phyloP scores from a whole-genome alignment of 352 stramenopile species.

The Blastocystis hominis region DNA sequence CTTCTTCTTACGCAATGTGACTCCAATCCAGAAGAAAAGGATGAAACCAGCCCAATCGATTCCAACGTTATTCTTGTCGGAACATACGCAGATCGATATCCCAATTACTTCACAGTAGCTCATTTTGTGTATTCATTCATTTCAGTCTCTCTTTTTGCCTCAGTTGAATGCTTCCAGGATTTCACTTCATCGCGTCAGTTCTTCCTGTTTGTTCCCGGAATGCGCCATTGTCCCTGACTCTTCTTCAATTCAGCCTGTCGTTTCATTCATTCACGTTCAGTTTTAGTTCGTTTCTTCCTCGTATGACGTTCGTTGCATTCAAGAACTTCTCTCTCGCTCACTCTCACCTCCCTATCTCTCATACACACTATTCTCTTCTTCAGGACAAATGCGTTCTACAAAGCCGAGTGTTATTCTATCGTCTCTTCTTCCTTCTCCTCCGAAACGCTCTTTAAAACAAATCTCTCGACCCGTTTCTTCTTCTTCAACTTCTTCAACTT shows the following conservation, averaged over 20 bases:
- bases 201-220: not conserved
- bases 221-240: not conserved
- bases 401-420: not conserved
- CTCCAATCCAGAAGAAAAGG: not conserved
- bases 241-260: not conserved
- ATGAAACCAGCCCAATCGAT: not conserved
- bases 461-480: not conserved
- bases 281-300: not conserved
- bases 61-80: not conserved
- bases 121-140: not conserved
- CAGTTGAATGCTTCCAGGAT: constrained; percentile 38
- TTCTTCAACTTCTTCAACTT: not conserved
- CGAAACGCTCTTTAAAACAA: not conserved
- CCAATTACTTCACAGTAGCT: constrained; percentile 7
- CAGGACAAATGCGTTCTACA: not conserved
- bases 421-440: not conserved
- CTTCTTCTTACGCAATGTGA: not conserved
- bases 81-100: constrained; percentile 19
- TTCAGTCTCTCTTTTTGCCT: constrained; percentile 36
- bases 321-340: not conserved
- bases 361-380: not conserved
- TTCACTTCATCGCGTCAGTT: not conserved
- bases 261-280: not conserved
- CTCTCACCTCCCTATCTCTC: constrained; percentile 27
- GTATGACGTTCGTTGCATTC: not conserved